phyloP scores from a whole-genome alignment of 2,329 filamentous ascomycete species.

The Microascus cirrosus region DNA sequence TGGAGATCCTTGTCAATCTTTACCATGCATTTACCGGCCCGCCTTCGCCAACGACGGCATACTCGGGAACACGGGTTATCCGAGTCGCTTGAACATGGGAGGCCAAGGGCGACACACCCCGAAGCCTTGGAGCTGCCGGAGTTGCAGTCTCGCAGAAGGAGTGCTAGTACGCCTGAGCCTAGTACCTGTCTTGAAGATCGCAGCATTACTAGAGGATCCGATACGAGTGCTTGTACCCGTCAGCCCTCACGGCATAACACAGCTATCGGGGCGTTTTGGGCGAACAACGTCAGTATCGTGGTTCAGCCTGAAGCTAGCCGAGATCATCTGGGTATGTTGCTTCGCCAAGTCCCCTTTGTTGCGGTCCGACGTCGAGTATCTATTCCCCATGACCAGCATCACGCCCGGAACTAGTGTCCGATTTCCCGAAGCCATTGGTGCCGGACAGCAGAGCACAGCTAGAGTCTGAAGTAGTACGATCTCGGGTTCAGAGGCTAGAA shows the following conservation, averaged over 20 bases:
- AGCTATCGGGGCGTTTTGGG: not conserved
- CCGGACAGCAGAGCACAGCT: not conserved
- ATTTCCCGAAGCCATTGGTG: not conserved
- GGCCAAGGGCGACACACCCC: not conserved
- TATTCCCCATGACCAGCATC: not conserved
- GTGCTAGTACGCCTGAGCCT: not conserved
- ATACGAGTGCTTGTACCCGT: not conserved
- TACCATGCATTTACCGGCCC: not conserved
- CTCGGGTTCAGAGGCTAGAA: not conserved
- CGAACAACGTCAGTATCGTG: slow-evolving; percentile 1
- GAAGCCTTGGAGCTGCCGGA: not conserved
- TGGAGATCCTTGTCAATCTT: not conserved
- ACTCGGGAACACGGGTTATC: not conserved
- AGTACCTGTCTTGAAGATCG: not conserved
- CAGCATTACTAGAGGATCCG: not conserved
- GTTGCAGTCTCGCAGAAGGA: not conserved
- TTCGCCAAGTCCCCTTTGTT: not conserved
- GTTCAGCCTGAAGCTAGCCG: slow-evolving; percentile 5
- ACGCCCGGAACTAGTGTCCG: not conserved
- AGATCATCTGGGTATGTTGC: slow-evolving; percentile 6
- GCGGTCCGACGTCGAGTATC: not conserved
- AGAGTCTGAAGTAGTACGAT: not conserved
- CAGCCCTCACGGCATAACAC: not conserved
- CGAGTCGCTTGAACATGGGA: not conserved
- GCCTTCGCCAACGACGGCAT: not conserved